These are phyloP conservation scores for Claviceps pusilla DNA, from an alignment of 2,329 filamentous ascomycete genomes.

Conservation along the genomic window DNA sequence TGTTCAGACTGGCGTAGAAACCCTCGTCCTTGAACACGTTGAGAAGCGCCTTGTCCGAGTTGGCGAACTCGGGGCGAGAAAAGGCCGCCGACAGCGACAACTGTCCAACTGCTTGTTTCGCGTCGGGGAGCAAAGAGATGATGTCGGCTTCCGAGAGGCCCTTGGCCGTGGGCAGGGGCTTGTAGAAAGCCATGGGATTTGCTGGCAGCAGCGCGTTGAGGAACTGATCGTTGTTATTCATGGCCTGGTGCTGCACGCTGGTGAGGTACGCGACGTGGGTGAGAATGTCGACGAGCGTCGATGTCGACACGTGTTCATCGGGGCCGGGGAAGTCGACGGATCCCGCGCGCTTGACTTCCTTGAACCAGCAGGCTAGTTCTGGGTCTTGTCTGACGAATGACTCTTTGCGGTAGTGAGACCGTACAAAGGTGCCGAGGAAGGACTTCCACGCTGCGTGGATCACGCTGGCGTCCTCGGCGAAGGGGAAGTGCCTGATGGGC, in stretches of 20 bases:
- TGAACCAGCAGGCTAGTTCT: slow-evolving; percentile 30
- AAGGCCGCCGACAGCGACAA: slow-evolving; percentile 24
- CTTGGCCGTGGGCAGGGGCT: slow-evolving; percentile 24
- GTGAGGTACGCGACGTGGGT: slow-evolving; percentile 20
- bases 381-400: slow-evolving; percentile 18
- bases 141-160: slow-evolving; percentile 18
- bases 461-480: slow-evolving; percentile 25
- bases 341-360: slow-evolving; percentile 23
- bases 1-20: slow-evolving; percentile 20
- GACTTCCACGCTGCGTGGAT: slow-evolving; percentile 21
- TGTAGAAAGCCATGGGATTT: slow-evolving; percentile 26
- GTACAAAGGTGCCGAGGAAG: slow-evolving; percentile 27
- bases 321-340: slow-evolving; percentile 26
- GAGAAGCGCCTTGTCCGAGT: slow-evolving; percentile 21
- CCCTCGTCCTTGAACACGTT: slow-evolving; percentile 25
- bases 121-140: slow-evolving; percentile 20
- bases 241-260: slow-evolving; percentile 21
- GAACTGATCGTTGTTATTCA: slow-evolving; percentile 27
- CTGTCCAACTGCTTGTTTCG: slow-evolving; percentile 19
- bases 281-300: slow-evolving; percentile 24
- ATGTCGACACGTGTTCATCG: slow-evolving; percentile 7
- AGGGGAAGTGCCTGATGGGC: slow-evolving; percentile 26
- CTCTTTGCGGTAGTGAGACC: slow-evolving; percentile 27
- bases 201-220: slow-evolving; percentile 24
- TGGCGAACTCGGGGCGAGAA: slow-evolving; percentile 23